Percentiles rank a stretch among this genome's conserved stretches.
These are phyloP conservation scores for Posidonia australis DNA, from an alignment of 106 monocot species.

Conservation along the genomic window DNA sequence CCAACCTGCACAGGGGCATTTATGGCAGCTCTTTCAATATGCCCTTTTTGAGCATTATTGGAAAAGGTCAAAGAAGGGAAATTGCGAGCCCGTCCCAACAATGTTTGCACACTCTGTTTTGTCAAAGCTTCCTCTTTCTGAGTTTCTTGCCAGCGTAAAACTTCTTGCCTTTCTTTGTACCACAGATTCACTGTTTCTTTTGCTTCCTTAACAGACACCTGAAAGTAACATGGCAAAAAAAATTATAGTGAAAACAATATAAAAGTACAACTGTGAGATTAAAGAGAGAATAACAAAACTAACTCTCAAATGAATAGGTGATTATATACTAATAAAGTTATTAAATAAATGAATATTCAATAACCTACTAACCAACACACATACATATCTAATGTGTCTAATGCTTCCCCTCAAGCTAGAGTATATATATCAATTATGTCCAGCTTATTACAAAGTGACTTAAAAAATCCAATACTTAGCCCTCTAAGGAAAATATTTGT, in stretches of 20 bases:
- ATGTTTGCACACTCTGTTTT: conserved; percentile 41
- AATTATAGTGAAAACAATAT: neutral
- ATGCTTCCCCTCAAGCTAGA: too few relatives aligned
- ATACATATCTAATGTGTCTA: too few relatives aligned
- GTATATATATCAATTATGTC: too few relatives aligned
- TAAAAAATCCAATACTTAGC: too few relatives aligned
- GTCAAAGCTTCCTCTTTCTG: conserved; percentile 41
- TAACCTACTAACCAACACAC: too few relatives aligned
- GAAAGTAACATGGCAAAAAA: neutral
- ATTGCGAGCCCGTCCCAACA: conserved; percentile 68
- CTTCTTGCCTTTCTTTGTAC: conserved; percentile 89
- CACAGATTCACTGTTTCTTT: conserved; percentile 67
- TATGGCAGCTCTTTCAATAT: conserved; percentile 94
- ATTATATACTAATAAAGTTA: too few relatives aligned
- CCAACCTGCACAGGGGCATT: conserved; percentile 98
- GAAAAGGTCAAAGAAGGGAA: conserved; percentile 47
- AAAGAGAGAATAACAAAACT: too few relatives aligned
- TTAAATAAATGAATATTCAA: too few relatives aligned
- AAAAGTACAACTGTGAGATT: too few relatives aligned
- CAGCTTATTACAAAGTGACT: too few relatives aligned
- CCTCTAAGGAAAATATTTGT: too few relatives aligned
- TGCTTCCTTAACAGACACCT: conserved; percentile 86
- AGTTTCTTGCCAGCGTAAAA: conserved; percentile 65
- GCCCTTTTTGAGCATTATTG: conserved; percentile 53
- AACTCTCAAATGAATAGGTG: too few relatives aligned